phyloP scores from a whole-genome alignment of 1,284 basidiomycete species.

The Boletus sp. region DNA sequence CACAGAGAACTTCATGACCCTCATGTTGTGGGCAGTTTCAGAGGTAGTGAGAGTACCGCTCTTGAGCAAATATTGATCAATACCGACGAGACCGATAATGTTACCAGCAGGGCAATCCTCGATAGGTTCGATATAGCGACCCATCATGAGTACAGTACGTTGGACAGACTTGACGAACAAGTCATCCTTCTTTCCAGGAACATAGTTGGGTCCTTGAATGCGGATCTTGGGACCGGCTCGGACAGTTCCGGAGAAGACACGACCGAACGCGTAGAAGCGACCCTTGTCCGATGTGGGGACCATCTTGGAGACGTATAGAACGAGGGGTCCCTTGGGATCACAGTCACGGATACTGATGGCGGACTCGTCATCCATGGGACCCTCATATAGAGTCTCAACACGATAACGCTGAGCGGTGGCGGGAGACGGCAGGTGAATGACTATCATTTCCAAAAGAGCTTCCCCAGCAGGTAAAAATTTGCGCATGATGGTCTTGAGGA shows the following conservation, averaged over 20 bases:
- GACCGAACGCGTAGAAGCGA: slow-evolving; percentile 99
- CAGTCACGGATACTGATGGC: slow-evolving; percentile 99
- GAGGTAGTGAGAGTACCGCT: slow-evolving; percentile 96
- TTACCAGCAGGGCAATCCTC: slow-evolving; percentile 99
- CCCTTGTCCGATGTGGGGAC: slow-evolving; percentile 99
- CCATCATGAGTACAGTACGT: slow-evolving; percentile 99
- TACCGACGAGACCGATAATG: slow-evolving; percentile 98
- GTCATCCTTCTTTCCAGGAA: slow-evolving; percentile 99
- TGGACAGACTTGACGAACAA: slow-evolving; percentile 98
- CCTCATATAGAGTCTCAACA: slow-evolving; percentile 99
- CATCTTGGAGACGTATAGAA: slow-evolving; percentile 99
- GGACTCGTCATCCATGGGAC: slow-evolving; percentile 99
- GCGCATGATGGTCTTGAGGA: slow-evolving; percentile 98
- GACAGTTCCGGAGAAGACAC: slow-evolving; percentile 99
- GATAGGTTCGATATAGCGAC: slow-evolving; percentile 97
- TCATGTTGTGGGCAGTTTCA: slow-evolving; percentile 99
- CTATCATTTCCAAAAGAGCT: slow-evolving; percentile 99
- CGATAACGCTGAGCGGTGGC: slow-evolving; percentile 97
- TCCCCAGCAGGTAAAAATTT: slow-evolving; percentile 99
- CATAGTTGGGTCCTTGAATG: slow-evolving; percentile 99
- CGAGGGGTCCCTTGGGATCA: slow-evolving; percentile 94
- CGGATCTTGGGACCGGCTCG: slow-evolving; percentile 97
- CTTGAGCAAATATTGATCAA: slow-evolving; percentile 99
- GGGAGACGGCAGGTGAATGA: slow-evolving; percentile 98
- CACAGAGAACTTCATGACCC: slow-evolving; percentile 99